Evolutionary conservation across 768 basidiomycete genomes (phyloP).

Genomic region (Melanogaster broomeanus): DNA sequence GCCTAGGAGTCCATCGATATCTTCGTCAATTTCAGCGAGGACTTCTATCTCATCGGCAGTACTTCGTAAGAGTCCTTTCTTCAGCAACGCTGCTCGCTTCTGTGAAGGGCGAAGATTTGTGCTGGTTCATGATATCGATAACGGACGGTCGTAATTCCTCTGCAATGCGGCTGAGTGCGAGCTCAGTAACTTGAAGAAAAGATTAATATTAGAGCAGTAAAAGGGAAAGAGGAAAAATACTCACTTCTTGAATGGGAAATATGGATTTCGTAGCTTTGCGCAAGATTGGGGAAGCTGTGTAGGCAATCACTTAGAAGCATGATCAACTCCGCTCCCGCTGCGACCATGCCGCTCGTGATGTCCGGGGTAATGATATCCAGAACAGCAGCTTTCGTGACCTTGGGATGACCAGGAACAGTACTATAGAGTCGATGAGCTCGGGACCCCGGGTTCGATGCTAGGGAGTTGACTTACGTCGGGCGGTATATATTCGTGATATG

Average conservation of each 20-base stretch:
- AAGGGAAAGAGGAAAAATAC: constrained; percentile 22
- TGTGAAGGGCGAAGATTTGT: constrained; percentile 67
- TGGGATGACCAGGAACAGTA: constrained; percentile 71
- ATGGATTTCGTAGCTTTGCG: constrained; percentile 70
- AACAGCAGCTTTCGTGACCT: constrained; percentile 69
- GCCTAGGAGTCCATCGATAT: constrained; percentile 57
- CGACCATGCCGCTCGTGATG: constrained; percentile 57
- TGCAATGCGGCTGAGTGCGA: constrained; percentile 63
- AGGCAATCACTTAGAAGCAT: constrained; percentile 67
- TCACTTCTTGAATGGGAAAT: constrained; percentile 77
- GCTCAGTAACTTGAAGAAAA: constrained; percentile 58
- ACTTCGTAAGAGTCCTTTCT: constrained; percentile 67
- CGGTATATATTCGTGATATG: constrained; percentile 75
- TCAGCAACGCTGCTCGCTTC: constrained; percentile 67
- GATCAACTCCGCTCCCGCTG: constrained; percentile 75
- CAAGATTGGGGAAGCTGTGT: constrained; percentile 69
- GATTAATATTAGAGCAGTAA: not conserved
- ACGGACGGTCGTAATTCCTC: constrained; percentile 54
- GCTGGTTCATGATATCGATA: constrained; percentile 63
- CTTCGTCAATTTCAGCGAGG: constrained; percentile 63
- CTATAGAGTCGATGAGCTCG: constrained; percentile 33
- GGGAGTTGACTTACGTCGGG: constrained; percentile 51
- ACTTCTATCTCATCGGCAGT: constrained; percentile 76
- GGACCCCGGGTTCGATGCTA: not conserved
- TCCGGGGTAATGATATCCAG: constrained; percentile 87